Base-by-base conservation (phyloP, 306 rosid species). In the Vicia faba region DNA sequence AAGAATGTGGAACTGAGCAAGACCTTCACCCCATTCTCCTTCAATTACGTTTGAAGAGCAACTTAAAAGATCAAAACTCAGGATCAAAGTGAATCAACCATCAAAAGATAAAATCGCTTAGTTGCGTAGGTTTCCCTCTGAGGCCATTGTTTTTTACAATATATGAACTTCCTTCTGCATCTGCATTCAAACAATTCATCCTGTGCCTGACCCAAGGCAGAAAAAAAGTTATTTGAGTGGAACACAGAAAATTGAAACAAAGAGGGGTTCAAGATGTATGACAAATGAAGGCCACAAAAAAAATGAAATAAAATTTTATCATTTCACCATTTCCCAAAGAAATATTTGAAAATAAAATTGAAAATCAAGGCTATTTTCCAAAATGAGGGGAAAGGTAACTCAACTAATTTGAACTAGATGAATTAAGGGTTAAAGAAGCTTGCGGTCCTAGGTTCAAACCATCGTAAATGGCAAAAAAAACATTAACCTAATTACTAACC, bases 91-190 rank as follows among this genome's bases (percentile, higher is more conserved):
- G 67, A 20, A 14, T 75, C 80, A 61, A 40, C n/a, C 72, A 63
- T 89, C 84, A 88, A 80, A 91, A 91, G 53, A 91, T 86, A 62
- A 91, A 88, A 80, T 88, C 97, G 62, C 87, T 88, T 19, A 91
- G 81, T 75, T 86, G 87, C 35, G 54, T 44, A 29, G 10, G 55
- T 57, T 72, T 77, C 65, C 66, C 76, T 64, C 64, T 76, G 33
- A 74, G 79, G 18, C 69, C 61, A 49, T 62, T 77, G 65, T 64
- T 68, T 69, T 78, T 33, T 31, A 86, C 51, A 64, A 91, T 86
- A 45, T 83, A 83, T 33, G 81, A 93, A 65, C 79, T 74, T 69
- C 59, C 97, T 75, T 86, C 96, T 19, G 64, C 84, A 55, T 60
- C 84, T 15, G 96, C 91, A 73, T 77, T 86, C 61, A 75, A 78